Evolutionary conservation across 352 stramenopile genomes (phyloP), one percentile per base, ranked within the genome.

Genomic region (Phytopythium cucurbitacearum): DNA sequence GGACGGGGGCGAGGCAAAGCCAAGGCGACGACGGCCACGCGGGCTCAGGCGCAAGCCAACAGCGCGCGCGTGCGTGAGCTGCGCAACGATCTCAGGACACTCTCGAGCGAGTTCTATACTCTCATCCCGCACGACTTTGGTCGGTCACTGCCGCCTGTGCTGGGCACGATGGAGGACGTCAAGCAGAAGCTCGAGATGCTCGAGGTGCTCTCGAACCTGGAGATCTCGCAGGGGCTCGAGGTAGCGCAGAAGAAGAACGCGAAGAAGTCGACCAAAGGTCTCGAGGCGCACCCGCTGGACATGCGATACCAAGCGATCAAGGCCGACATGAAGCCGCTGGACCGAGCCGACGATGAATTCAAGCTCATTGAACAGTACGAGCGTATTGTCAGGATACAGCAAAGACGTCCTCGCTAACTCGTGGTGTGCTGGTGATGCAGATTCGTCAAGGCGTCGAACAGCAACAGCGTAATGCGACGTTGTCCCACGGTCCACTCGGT

Each of bases 51-150:
- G 40, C 62, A 35, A 50, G n/a, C 28, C 4, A 56, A 11, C 46
- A 69, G 59, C 46, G 33, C 43, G 10, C 13, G 13, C 4, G 13
- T 72, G 5, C 40, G 53, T 7, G 65, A 59, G 48, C 62, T 73
- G 6, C 71, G 68, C 32, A 35, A 43, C 0, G 53, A 76, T 33
- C 59, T 90, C 7, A 87, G 87, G 41, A 28, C 62, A 13, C 69
- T 87, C 7, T 81, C 75, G 9, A 86, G 67, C 41, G 70, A 81
- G 32, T 88, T 90, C 45, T 90, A 90, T 62, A 75, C 76, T 50
- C 60, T 86, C 7, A 85, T 90, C 37, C 80, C 80, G 40, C 76
- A 90, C 40, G 67, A 86, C 13, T 88, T 88, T 56, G 76, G 71
- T n/a, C 72, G 72, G 6, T 60, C 62, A 5, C 28, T 86, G 37